Evolutionary conservation across 805 yeast genomes (phyloP).

Genomic region (Wickerhamiella galacta): DNA sequence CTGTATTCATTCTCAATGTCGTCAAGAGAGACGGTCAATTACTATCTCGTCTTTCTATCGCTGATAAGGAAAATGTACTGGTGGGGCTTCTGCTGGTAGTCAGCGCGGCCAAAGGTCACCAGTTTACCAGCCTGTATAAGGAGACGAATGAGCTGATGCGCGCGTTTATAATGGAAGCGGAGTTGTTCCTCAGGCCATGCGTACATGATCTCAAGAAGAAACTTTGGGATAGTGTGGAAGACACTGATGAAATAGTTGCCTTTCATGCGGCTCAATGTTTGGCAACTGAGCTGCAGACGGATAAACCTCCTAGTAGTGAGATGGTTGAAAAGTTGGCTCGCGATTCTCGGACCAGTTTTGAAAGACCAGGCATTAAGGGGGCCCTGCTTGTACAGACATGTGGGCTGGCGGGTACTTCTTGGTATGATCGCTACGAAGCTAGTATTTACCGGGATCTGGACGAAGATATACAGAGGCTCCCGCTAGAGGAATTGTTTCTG

Average conservation of each 20-base stretch:
- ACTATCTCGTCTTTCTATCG: too few species aligned
- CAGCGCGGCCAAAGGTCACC: background rate
- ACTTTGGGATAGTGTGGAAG: slow-evolving; percentile 4
- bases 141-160: background rate
- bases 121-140: background rate
- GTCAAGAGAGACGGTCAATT: too few species aligned
- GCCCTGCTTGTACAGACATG: slow-evolving; percentile 11
- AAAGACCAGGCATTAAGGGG: slow-evolving; percentile 5
- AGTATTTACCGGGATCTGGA: slow-evolving; percentile 1
- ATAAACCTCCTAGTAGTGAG: too few species aligned
- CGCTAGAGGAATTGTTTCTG: background rate
- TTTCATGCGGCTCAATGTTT: slow-evolving; percentile 11
- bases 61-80: background rate
- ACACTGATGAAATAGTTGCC: slow-evolving; percentile 2
- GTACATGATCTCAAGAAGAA: background rate
- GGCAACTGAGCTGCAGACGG: too few species aligned
- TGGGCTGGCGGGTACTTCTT: slow-evolving; percentile 1
- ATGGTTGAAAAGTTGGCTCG: too few species aligned
- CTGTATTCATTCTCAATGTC: slow-evolving; percentile 1
- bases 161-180: background rate
- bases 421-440: slow-evolving; percentile 10
- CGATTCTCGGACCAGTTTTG: background rate
- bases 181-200: background rate
- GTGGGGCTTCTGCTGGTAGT: background rate
- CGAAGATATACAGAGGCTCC: background rate